phyloP scores from a whole-genome alignment of 2,329 filamentous ascomycete genomes.

The Sporothrix sp. region DNA sequence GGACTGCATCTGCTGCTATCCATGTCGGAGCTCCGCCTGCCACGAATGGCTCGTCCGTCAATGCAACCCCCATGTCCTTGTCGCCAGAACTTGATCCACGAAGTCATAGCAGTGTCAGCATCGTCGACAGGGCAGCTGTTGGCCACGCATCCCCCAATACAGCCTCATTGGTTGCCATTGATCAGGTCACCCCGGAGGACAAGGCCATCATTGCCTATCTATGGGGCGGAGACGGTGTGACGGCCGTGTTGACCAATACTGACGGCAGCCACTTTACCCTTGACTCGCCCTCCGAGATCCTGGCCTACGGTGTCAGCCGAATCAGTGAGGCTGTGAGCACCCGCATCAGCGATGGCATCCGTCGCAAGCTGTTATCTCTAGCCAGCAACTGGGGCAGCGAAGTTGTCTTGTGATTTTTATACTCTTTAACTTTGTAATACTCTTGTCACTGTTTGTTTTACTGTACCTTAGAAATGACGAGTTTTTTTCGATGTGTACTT shows the following conservation, averaged over 20 bases:
- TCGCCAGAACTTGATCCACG: slow-evolving; percentile 12
- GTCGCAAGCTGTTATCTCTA: slow-evolving; percentile 33
- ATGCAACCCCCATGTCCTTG: neutral
- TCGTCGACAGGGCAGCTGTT: slow-evolving; percentile 5
- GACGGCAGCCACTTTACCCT: slow-evolving; percentile 28
- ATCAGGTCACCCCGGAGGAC: slow-evolving; percentile 33
- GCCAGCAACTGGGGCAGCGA: slow-evolving; percentile 29
- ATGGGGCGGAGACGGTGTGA: slow-evolving; percentile 29
- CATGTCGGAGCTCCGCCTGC: neutral
- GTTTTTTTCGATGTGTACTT: neutral
- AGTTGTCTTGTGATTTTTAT: neutral
- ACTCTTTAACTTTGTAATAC: neutral
- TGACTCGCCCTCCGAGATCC: slow-evolving; percentile 30
- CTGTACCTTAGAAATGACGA: too few relatives aligned
- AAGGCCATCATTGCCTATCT: slow-evolving; percentile 28
- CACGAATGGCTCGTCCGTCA: neutral
- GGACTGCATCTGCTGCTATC: neutral
- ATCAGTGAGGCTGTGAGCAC: slow-evolving; percentile 33
- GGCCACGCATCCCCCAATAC: neutral
- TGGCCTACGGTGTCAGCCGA: slow-evolving; percentile 31
- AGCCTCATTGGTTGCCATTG: slow-evolving; percentile 25
- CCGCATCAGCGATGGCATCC: slow-evolving; percentile 36
- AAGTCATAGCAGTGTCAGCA: slow-evolving; percentile 6
- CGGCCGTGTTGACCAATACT: slow-evolving; percentile 27
- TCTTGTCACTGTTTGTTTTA: neutral